Evolutionary conservation across 164 flowering plant genomes (phyloP), one percentile per base, ranked within the genome.

Genomic region (Berberis vulgaris): DNA sequence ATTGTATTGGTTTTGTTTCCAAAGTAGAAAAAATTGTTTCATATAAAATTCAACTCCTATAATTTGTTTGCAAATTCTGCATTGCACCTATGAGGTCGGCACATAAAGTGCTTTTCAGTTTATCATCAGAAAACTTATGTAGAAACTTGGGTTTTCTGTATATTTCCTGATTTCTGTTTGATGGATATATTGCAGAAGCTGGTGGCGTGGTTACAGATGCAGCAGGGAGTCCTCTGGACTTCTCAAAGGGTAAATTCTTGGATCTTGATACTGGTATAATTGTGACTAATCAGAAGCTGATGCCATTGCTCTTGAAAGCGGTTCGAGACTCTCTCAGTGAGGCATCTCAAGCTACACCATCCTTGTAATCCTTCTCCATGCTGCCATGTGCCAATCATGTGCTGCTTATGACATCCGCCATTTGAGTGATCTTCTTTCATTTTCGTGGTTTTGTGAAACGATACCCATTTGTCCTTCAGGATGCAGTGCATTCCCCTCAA

Each of bases 161-260:
- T 56, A 5, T 64, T 58, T 44, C 5, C 43, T 55, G 43, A 65
- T 41, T 57, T 44, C 12, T 40, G 46, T 43, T 46, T 65, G 65
- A 54, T 70, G 49, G 61, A 52, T 73, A 66, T 13, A 65, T 61
- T 84, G 78, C 89, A 95, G 99, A 95, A 78, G 97, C 99, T 70
- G 99, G 99, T 39, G 99, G 97, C 57, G 83, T 91, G 44, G 97
- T 71, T n/a, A 61, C 77, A 1, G 99, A 95, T 78, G 99, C 97
- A 56, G 85, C 83, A 49, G 97, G 99, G 65, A 85, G 83, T 60
- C 87, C 97, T 6, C 74, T 95, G 76, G 97, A 95, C 77, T 95
- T 91, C 73, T 91, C 99, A 1, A 82, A 77, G 77, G 99, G 99
- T 3, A 89, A 78, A 67, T 86, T 69, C 66, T 82, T 95, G 60